Base-by-base conservation (phyloP, 2,329 filamentous ascomycete species). In the Epichloe uncinata region DNA sequence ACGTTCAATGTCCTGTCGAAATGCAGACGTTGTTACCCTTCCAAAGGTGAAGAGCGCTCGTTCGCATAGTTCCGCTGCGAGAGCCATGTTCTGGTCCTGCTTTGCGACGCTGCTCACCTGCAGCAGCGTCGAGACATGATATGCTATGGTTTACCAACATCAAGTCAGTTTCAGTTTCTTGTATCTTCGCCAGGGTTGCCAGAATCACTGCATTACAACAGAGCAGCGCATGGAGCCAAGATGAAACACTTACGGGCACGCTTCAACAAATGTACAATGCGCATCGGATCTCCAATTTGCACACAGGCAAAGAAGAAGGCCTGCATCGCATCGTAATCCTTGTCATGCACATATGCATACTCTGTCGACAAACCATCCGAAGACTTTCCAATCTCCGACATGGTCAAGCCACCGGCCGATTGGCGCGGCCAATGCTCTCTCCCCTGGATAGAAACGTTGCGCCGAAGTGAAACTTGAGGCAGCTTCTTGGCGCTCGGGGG, bases 61-160 rank as follows among this genome's bases (percentile, higher is more conserved):
- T 68, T 97, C 91, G 49, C 94, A 80, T 2, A 97, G 77, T 59
- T 97, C 90, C 3, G 87, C 84, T 0, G 91, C 83, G 4, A 93
- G 78, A 1, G 90, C 81, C 63, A 89, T 84, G 61, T 97, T 93
- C 48, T 88, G 81, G 61, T 96, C 88, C 56, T 95, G 86, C 63
- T 93, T 91, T 12, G 89, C 89, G 46, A 97, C 85, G 63, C 88
- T 87, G 54, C 87, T 94, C 30, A 95, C 89, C 63, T 96, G 90
- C 20, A 97, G 81, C n/a, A 97, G 77, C 2, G 87, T 90, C 1
- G 88, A 93, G 56, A 97, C 84, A 63, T 97, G 90, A 64, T 96
- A 97, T 3, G 91, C 76, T 79, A 52, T 48, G 9, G 30, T 20
- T 13, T n/a, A 5, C 22, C 13, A 11, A 15, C 9, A 16, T 38